phyloP scores from a whole-genome alignment of 306 rosid species.

The Lathyrus oleraceus region DNA sequence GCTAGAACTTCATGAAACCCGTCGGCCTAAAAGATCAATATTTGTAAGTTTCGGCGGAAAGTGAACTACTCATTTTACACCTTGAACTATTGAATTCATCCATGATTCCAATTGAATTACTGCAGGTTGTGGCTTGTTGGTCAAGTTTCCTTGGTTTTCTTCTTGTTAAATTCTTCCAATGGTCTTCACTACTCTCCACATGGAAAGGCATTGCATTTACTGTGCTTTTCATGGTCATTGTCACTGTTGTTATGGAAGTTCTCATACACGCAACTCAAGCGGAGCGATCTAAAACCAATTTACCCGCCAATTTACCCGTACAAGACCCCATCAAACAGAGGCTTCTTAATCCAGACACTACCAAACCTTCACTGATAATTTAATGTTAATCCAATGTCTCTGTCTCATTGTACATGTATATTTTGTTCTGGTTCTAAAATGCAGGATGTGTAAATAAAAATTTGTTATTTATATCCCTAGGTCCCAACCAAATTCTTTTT shows the following conservation, averaged over 20 bases:
- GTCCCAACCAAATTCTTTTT: background rate
- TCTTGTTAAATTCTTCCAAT: slow-evolving; percentile 37
- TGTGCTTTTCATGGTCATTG: slow-evolving; percentile 47
- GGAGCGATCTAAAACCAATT: slow-evolving; percentile 47
- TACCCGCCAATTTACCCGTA: slow-evolving; percentile 32
- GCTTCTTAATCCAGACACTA: slow-evolving; percentile 45
- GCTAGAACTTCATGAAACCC: slow-evolving; percentile 43
- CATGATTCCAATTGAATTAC: background rate
- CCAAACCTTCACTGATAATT: slow-evolving; percentile 5
- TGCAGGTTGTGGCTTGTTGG: slow-evolving; percentile 62
- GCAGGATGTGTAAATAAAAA: background rate
- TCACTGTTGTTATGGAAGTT: slow-evolving; percentile 59
- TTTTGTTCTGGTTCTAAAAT: slow-evolving; percentile 6
- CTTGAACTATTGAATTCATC: too few relatives aligned
- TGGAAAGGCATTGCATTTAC: slow-evolving; percentile 65
- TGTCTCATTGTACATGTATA: slow-evolving; percentile 16
- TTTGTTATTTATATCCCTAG: background rate
- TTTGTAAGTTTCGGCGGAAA: slow-evolving; percentile 43
- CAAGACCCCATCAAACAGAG: slow-evolving; percentile 51
- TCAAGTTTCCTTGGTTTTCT: slow-evolving; percentile 46
- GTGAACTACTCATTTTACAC: too few relatives aligned
- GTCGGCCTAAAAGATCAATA: slow-evolving; percentile 63
- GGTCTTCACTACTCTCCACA: slow-evolving; percentile 63
- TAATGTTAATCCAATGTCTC: background rate
- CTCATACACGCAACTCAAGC: slow-evolving; percentile 69